These are phyloP conservation scores for Periconia sp. DNA, from an alignment of 2,329 filamentous ascomycete genomes.

Conservation along the genomic window DNA sequence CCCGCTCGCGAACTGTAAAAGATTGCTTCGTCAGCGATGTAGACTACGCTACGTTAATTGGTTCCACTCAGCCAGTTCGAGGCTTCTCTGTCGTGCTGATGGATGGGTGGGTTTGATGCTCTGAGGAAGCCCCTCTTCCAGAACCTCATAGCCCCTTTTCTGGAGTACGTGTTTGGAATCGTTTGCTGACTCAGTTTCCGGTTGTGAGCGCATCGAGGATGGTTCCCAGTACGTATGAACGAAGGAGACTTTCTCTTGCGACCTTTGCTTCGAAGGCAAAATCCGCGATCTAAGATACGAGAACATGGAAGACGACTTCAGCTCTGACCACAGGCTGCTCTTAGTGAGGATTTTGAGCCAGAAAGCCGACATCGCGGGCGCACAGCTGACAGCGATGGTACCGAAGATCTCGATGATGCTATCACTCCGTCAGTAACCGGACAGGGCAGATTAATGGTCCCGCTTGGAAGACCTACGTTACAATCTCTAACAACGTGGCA, in stretches of 20 bases:
- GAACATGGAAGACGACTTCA: constrained; percentile 3
- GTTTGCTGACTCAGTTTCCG: not conserved
- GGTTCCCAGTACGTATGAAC: not conserved
- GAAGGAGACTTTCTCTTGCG: not conserved
- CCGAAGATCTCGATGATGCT: constrained; percentile 9
- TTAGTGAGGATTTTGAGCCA: constrained; percentile 11
- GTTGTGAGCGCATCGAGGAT: not conserved
- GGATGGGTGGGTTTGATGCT: not conserved
- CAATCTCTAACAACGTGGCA: constrained; percentile 1
- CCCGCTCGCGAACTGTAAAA: not conserved
- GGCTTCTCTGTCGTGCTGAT: not conserved
- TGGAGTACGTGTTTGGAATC: not conserved
- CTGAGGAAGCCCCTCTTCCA: not conserved
- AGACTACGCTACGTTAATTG: not conserved
- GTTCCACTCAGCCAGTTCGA: not conserved
- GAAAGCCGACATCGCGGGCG: constrained; percentile 6
- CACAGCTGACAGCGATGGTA: constrained; percentile 6
- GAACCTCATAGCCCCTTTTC: not conserved
- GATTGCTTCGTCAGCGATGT: not conserved
- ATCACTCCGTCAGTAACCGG: not conserved
- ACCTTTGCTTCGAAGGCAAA: not conserved
- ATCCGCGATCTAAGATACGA: constrained; percentile 2
- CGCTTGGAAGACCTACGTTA: constrained; percentile 2
- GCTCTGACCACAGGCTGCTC: constrained; percentile 2
- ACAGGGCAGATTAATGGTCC: not conserved